These are phyloP conservation scores for Trichoderma brevicompactum DNA, from an alignment of 2,329 filamentous ascomycete genomes.

Conservation along the genomic window DNA sequence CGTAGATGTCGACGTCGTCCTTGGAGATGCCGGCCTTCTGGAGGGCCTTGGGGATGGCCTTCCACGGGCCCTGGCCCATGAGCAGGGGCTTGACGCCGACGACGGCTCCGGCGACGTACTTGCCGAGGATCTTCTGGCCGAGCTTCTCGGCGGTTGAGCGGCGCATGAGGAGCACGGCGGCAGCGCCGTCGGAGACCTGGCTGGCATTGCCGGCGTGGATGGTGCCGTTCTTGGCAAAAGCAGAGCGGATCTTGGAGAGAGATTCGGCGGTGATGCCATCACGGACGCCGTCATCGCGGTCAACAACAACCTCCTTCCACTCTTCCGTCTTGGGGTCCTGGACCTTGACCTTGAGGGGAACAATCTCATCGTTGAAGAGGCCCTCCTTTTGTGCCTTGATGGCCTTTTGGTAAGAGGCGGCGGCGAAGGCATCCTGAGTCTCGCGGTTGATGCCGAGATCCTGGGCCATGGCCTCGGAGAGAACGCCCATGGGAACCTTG, in stretches of 20 bases:
- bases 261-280: constrained; percentile 84
- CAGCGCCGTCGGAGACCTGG: constrained; percentile 94
- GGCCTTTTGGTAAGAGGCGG: constrained; percentile 90
- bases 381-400: constrained; percentile 80
- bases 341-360: constrained; percentile 81
- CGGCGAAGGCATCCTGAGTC: constrained; percentile 90
- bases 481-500: constrained; percentile 94
- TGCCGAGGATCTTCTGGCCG: constrained; percentile 87
- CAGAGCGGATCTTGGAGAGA: constrained; percentile 86
- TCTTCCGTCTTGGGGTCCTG: constrained; percentile 91
- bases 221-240: constrained; percentile 87
- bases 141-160: constrained; percentile 87
- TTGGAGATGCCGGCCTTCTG: constrained; percentile 83
- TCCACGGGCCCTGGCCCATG: constrained; percentile 96
- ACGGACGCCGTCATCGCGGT: constrained; percentile 85
- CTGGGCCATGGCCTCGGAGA: constrained; percentile 94
- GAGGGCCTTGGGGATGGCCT: constrained; percentile 90
- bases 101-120: constrained; percentile 83
- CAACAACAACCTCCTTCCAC: constrained; percentile 79
- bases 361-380: constrained; percentile 92
- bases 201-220: constrained; percentile 97
- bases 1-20: constrained; percentile 93
- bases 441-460: constrained; percentile 73
- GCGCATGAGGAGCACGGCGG: constrained; percentile 94
- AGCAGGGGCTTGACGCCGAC: constrained; percentile 90